Percentiles rank a stretch among this genome's conserved stretches.
Evolutionary conservation across 306 rosid genomes (phyloP).

Genomic region (Canavalia gladiata): DNA sequence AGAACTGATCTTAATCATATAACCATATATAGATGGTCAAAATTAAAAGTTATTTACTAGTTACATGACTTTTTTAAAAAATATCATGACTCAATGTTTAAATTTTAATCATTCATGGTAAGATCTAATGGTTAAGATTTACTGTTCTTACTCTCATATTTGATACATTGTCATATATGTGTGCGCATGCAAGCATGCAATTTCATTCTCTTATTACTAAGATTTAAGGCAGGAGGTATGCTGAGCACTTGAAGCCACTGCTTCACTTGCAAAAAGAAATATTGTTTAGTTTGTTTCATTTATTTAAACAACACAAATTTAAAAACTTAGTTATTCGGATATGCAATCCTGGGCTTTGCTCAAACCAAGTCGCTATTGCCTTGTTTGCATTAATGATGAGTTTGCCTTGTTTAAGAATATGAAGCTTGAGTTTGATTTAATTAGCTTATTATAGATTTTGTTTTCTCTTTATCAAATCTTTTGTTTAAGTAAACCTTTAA

Average conservation of each 20-base stretch:
- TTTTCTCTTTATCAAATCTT: neutral
- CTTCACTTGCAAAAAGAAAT: neutral
- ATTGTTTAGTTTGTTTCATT: neutral
- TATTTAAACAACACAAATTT: slow-evolving; percentile 15
- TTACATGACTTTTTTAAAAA: too few relatives aligned
- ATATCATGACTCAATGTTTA: too few relatives aligned
- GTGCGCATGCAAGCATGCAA: neutral
- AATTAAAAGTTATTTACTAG: too few relatives aligned
- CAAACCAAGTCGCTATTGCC: too few relatives aligned
- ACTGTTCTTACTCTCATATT: too few relatives aligned
- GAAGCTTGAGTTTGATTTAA: neutral
- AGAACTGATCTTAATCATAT: too few relatives aligned
- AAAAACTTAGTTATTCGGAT: neutral
- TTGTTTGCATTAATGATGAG: neutral
- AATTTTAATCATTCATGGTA: too few relatives aligned
- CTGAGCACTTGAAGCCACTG: neutral
- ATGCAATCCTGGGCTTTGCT: too few relatives aligned
- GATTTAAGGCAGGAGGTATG: neutral
- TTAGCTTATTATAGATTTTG: neutral
- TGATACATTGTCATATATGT: neutral
- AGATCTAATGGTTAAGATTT: too few relatives aligned
- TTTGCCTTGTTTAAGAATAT: neutral
- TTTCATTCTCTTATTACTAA: slow-evolving; percentile 8
- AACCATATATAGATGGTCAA: too few relatives aligned
- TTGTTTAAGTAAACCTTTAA: neutral